Conservation (phyloP, 352 stramenopile genomes). For the Pilasporangium apinafurcum region DNA sequence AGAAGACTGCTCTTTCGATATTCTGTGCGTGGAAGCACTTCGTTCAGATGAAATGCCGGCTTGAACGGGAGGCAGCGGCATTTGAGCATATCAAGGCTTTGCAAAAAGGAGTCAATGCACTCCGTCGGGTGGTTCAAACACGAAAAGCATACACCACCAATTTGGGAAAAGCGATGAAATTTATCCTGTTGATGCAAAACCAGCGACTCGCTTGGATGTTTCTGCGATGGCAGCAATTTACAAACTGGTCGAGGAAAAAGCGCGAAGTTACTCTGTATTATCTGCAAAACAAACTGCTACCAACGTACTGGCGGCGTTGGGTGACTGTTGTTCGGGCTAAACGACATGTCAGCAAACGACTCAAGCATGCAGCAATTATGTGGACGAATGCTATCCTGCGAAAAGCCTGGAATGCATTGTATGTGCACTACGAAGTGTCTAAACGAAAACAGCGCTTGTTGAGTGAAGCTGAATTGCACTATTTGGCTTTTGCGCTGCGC, state of each 20-base stretch:
- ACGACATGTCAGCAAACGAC: neutral
- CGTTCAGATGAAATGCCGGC: neutral
- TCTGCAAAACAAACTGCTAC: constrained; percentile 18
- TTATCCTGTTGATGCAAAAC: constrained; percentile 7
- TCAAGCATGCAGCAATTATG: neutral
- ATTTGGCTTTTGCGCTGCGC: neutral
- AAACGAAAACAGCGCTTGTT: no score
- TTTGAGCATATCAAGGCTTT: constrained; percentile 16
- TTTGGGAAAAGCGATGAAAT: constrained; percentile 12
- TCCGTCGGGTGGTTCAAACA: constrained; percentile 6
- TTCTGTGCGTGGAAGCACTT: constrained; percentile 16
- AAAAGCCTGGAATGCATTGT: constrained; percentile 18
- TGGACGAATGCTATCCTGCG: constrained; percentile 17
- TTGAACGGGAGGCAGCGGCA: constrained; percentile 3
- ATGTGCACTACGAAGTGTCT: constrained; percentile 5
- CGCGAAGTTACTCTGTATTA: constrained; percentile 14
- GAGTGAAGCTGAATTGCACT: constrained; percentile 8
- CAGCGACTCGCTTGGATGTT: constrained; percentile 12
- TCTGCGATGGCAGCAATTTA: constrained; percentile 14
- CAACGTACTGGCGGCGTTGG: constrained; percentile 18
- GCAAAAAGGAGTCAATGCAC: constrained; percentile 10
- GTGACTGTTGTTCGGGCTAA: constrained; percentile 1
- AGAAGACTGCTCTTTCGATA: constrained; percentile 1
- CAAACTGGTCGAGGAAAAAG: constrained; percentile 10
- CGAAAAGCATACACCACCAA: neutral